Base-by-base conservation (phyloP, 2,329 filamentous ascomycete species). In the Hirsutella minnesotensis region DNA sequence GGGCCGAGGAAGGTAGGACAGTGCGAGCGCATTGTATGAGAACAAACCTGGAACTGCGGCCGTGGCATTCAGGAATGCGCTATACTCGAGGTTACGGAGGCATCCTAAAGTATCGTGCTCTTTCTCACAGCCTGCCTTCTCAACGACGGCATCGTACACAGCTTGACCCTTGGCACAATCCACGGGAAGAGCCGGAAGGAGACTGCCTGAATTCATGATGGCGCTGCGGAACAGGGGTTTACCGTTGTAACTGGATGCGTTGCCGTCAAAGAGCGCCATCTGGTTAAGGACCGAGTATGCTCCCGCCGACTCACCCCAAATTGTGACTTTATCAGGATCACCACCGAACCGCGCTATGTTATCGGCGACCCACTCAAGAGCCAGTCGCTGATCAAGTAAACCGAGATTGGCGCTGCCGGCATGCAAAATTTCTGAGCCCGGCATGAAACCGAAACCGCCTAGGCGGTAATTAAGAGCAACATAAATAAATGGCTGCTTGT, bases 271-370 rank as follows among this genome's bases (percentile, higher is more conserved):
- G 12, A 89, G 65, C 1, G 77, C 65, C 75, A 87, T 86, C 51
- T 90, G 86, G 53, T 88, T 76, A 39, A 83, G 73, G 1, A 86
- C 82, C 0, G 82, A 87, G 47, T 88, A 86, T 13, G 77, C 66
- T 0, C 81, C 81, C 0, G 82, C 80, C 2, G 73, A 79, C 56
- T 89, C 79, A 21, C 85, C 85, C 80, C 81, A 87, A 46, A 90
- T 81, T 0, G 83, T 89, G 5, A 89, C 83, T 57, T 83, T 83
- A 15, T 69, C 67, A 0, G 83, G 80, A 56, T 90, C 84, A 12
- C 86, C 86, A 9, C 86, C 86, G 55, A 92, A 94, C 0, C 76
- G 69, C 1, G 66, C 77, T 44, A 90, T 86, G 50, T 89, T 86
- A 51, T 86, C 82, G 8, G 81, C 77, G 1, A 85, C 74, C 85